phyloP scores from a whole-genome alignment of 306 rosid genomes.

The Rosa chinensis region DNA sequence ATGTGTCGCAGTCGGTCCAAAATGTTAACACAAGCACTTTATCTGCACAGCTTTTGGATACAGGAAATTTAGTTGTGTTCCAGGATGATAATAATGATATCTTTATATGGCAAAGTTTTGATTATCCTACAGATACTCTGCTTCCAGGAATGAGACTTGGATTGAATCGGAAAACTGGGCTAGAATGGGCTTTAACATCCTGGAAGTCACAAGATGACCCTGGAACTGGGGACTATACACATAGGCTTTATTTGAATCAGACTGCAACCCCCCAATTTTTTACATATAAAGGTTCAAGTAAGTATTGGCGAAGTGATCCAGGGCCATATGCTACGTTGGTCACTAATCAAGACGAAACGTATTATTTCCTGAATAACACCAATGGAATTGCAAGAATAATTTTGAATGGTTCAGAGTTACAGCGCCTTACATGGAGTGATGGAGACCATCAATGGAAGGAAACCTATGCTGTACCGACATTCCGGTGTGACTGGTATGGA shows the following conservation, averaged over 20 bases:
- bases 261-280: neutral
- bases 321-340: neutral
- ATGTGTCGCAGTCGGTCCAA: neutral
- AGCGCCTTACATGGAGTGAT: neutral
- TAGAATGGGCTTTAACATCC: neutral
- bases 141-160: constrained; percentile 29
- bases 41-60: constrained; percentile 16
- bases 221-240: neutral
- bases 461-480: neutral
- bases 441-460: neutral
- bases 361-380: neutral
- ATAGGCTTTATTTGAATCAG: neutral
- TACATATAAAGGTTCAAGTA: neutral
- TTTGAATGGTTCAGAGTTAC: neutral
- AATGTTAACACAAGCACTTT: neutral
- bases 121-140: constrained; percentile 27
- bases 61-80: constrained; percentile 21
- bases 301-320: neutral
- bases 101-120: constrained; percentile 44
- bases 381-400: neutral
- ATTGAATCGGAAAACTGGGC: constrained; percentile 22
- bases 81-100: neutral
- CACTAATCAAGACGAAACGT: neutral
- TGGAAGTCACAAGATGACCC: constrained; percentile 7
- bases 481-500: constrained; percentile 43